Percentiles rank a stretch among this genome's conserved stretches.
These are phyloP conservation scores for Blastomyces silverae DNA, from an alignment of 2,329 filamentous ascomycete genomes.

Conservation along the genomic window DNA sequence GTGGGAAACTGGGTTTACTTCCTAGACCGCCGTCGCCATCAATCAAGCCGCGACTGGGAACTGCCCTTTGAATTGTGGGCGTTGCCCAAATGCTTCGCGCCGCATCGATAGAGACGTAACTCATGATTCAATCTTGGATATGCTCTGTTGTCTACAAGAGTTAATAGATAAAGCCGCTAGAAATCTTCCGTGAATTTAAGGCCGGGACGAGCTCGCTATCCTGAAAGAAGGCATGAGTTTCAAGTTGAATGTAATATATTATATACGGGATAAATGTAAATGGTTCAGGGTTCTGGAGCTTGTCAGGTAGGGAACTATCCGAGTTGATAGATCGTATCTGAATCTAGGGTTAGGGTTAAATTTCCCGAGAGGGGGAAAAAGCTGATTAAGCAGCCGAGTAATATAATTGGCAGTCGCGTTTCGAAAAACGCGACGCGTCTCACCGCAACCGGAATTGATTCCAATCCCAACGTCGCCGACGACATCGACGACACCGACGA, in stretches of 20 bases:
- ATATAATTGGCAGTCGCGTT: background rate
- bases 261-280: background rate
- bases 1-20: slow-evolving; percentile 42
- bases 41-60: slow-evolving; percentile 67
- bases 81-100: slow-evolving; percentile 55
- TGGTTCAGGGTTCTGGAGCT: background rate
- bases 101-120: slow-evolving; percentile 58
- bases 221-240: background rate
- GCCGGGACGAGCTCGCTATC: background rate
- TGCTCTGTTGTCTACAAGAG: too few relatives aligned
- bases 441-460: background rate
- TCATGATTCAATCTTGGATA: slow-evolving; percentile 26
- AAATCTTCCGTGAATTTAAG: slow-evolving; percentile 41
- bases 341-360: background rate
- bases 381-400: background rate
- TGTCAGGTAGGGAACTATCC: background rate
- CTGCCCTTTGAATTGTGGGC: slow-evolving; percentile 54
- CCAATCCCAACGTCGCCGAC: background rate
- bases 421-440: slow-evolving; percentile 4
- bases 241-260: background rate
- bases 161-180: slow-evolving; percentile 34
- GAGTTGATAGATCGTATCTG: background rate
- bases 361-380: background rate
- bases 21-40: slow-evolving; percentile 47
- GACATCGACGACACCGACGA: background rate